Evolutionary conservation across 345 rosid genomes (phyloP), one percentile per base, ranked within the genome.

Genomic region (Brassica incana): DNA sequence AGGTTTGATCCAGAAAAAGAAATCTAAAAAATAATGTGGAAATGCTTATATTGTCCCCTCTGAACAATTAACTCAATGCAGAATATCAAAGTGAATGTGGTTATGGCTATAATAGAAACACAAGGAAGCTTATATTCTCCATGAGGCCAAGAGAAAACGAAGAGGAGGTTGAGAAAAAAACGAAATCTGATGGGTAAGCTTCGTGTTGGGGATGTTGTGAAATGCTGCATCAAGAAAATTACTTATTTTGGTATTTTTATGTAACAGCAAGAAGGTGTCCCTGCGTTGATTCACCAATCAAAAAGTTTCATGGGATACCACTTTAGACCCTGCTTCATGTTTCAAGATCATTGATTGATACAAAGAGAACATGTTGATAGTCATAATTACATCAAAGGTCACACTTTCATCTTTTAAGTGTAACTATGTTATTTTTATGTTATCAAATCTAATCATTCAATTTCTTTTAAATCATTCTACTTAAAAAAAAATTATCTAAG

Each of bases 271-370:
- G 97, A 95, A 82, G 95, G 86, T 8, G 97, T 88, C 70, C 84
- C 91, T 79, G 99, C 99, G 29, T 75, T 95, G 76, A 89, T 95
- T 87, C 97, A 92, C 87, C 95, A 92, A 67, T 82, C 92, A 2
- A 97, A 80, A 80, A 5, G 92, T 95, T 62, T 95, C 97, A 71
- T 95, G 97, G 97, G 94, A 91, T 91, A 91, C 95, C 74, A 90
- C 97, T 15, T 87, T 92, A 86, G 95, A 92, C 82, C 95, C 94
- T 80, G 86, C 86, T 65, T 87, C 95, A 59, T 85, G 78, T 87
- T 90, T 90, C 76, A 88, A 90, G 87, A 81, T 30, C 33, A 23
- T 23, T 23, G 25, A 23, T 23, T 23, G 25, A 23, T 23, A 23
- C 25, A 23, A 23, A 23, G 25, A 23, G 25, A 23, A 23, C 25